Conservation (phyloP, 176 grass and related monocot species). For the Cymbopogon citratus region DNA sequence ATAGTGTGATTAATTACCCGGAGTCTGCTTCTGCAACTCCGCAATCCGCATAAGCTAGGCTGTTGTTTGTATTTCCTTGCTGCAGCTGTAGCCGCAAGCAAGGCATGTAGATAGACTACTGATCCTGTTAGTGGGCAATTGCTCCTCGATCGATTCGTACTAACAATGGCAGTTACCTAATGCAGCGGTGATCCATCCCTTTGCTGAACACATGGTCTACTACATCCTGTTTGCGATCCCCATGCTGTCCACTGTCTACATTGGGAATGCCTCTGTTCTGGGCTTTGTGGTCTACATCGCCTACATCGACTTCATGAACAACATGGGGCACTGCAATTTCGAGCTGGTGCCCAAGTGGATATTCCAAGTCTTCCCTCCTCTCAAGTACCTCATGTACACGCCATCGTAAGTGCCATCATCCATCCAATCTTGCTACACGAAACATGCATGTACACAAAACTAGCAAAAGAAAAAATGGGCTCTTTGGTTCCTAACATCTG, state of each 20-base stretch:
- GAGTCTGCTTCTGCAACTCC: too few species aligned
- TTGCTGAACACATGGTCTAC: constrained; percentile 86
- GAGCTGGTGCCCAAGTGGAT: constrained; percentile 82
- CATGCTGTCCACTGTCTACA: constrained; percentile 33
- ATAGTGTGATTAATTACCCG: too few species aligned
- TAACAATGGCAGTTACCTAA: background rate
- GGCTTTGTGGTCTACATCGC: constrained; percentile 39
- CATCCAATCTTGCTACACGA: background rate
- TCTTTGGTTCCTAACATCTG: background rate
- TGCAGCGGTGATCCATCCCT: constrained; percentile 93
- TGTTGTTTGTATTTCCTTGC: background rate
- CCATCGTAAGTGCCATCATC: constrained; percentile 74
- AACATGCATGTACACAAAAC: too few species aligned
- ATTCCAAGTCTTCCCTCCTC: constrained; percentile 69
- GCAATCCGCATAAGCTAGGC: too few species aligned
- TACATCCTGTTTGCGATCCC: constrained; percentile 70
- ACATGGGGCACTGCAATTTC: constrained; percentile 96
- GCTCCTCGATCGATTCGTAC: background rate
- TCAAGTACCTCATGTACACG: constrained; percentile 98
- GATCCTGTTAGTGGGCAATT: background rate
- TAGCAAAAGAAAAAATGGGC: background rate
- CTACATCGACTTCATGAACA: constrained; percentile 97
- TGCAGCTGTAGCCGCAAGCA: background rate
- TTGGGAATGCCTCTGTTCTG: constrained; percentile 43
- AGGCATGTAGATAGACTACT: background rate